Percentiles rank a stretch among this genome's conserved stretches.
Conservation (phyloP, 306 rosid genomes). For the Vigna hirtella region DNA sequence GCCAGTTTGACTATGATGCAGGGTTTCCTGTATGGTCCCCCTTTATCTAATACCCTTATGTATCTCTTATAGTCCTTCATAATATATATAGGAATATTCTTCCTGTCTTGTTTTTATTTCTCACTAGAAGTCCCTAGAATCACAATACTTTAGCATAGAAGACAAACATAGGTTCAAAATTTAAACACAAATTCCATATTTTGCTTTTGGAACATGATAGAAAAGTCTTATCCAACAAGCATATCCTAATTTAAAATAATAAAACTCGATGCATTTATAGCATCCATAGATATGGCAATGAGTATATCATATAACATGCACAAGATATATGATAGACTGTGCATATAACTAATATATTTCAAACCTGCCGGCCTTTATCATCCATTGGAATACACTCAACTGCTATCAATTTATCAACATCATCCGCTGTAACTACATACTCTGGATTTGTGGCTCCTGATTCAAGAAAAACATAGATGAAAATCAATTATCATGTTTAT, state of each 20-base stretch:
- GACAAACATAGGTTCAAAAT: neutral
- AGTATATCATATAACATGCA: constrained; percentile 5
- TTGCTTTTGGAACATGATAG: neutral
- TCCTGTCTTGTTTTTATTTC: too few species aligned
- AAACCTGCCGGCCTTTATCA: constrained; percentile 92
- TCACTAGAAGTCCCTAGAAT: too few species aligned
- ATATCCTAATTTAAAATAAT: constrained; percentile 1
- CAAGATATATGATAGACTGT: constrained; percentile 7
- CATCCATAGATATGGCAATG: constrained; percentile 9
- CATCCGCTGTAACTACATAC: constrained; percentile 90
- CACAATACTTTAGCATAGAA: neutral
- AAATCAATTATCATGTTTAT: constrained; percentile 15
- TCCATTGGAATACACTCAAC: constrained; percentile 99
- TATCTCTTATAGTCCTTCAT: neutral
- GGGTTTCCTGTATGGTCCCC: too few species aligned
- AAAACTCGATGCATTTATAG: constrained; percentile 15
- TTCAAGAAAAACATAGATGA: constrained; percentile 31
- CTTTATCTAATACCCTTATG: too few species aligned
- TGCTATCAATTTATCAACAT: constrained; percentile 88
- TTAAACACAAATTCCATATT: constrained; percentile 3
- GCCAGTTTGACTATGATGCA: too few species aligned
- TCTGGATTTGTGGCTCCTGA: constrained; percentile 99
- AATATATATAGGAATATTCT: too few species aligned
- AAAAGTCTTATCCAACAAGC: constrained; percentile 1
- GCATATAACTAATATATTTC: constrained; percentile 36